These are phyloP conservation scores for Artemisia annua DNA, from an alignment of 129 eudicot genomes.

Conservation along the genomic window DNA sequence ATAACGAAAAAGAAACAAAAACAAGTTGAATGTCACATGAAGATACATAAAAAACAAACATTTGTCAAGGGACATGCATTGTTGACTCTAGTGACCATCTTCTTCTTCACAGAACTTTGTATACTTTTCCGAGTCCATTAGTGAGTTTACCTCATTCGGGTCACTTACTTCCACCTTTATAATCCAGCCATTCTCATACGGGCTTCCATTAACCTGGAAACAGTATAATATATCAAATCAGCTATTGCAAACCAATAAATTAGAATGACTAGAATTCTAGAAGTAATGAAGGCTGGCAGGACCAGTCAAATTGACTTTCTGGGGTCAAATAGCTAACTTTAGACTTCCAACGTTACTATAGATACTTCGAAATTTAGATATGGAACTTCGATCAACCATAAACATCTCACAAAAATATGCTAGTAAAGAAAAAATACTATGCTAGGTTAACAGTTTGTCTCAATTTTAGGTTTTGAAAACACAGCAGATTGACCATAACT, in stretches of 20 bases:
- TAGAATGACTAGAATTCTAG: neutral
- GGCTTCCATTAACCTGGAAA: conserved; percentile 72
- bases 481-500: neutral
- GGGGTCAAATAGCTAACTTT: neutral
- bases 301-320: neutral
- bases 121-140: conserved; percentile 80
- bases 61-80: neutral
- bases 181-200: conserved; percentile 91
- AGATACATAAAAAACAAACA: conserved; percentile 23
- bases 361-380: neutral
- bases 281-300: neutral
- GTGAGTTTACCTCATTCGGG: conserved; percentile 37
- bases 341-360: neutral
- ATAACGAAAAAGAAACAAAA: conserved; percentile 15
- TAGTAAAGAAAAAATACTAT: neutral
- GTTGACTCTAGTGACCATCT: conserved; percentile 43
- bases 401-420: neutral
- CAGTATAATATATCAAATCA: conserved; percentile 1
- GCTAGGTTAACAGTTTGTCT: neutral
- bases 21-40: conserved; percentile 18
- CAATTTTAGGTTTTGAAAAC: neutral
- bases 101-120: conserved; percentile 94
- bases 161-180: conserved; percentile 76
- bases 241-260: neutral
- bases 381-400: neutral